Evolutionary conservation across 768 basidiomycete species (phyloP).

Genomic region (Ramaria sp.): DNA sequence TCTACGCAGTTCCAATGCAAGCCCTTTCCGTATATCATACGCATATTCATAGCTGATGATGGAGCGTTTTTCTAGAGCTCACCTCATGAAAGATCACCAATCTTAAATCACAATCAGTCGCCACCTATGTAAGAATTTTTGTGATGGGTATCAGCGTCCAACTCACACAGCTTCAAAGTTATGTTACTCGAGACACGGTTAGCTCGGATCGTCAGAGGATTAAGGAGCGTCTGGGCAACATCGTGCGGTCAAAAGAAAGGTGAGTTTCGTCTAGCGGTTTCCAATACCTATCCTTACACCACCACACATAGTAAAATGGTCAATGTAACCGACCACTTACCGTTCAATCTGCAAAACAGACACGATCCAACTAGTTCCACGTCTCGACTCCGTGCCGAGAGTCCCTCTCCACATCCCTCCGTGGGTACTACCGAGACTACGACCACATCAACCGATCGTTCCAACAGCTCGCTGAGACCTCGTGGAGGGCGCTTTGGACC

Average conservation of each 20-base stretch:
- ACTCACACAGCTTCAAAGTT: neutral
- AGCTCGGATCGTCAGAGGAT: slow-evolving; percentile 2
- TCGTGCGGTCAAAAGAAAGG: slow-evolving; percentile 6
- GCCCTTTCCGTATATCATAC: neutral
- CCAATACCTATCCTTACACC: neutral
- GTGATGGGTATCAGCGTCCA: neutral
- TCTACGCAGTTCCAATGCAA: neutral
- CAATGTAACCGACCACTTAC: slow-evolving; percentile 4
- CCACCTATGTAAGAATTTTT: neutral
- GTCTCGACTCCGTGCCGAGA: slow-evolving; percentile 7
- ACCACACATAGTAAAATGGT: slow-evolving; percentile 5
- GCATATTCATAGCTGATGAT: neutral
- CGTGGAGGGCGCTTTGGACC: neutral
- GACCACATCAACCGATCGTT: slow-evolving; percentile 6
- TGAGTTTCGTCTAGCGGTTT: neutral
- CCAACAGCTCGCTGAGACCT: neutral
- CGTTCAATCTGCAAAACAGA: slow-evolving; percentile 7
- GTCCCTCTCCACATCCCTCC: slow-evolving; percentile 8
- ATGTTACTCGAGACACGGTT: slow-evolving; percentile 2
- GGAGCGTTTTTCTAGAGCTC: neutral
- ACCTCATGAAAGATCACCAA: neutral
- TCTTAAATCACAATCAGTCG: neutral
- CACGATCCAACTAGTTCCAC: neutral
- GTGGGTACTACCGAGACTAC: slow-evolving; percentile 2
- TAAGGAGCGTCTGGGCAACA: slow-evolving; percentile 7